Conservation (phyloP, 352 stramenopile genomes). For the Globisporangium lucens region DNA sequence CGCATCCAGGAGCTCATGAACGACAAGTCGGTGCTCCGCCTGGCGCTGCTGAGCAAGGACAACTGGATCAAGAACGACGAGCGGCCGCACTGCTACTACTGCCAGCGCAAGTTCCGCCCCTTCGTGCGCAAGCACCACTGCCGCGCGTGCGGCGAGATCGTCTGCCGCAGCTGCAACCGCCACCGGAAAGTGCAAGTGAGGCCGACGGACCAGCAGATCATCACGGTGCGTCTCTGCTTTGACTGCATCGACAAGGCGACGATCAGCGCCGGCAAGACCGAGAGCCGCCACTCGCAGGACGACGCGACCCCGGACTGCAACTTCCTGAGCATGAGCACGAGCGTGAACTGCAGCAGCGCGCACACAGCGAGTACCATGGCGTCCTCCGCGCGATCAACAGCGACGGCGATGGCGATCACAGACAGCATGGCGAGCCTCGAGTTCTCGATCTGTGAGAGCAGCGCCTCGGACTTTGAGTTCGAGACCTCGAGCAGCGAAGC, state of each 20-base stretch:
- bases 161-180: constrained; percentile 72
- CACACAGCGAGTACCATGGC: constrained; percentile 30
- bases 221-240: constrained; percentile 64
- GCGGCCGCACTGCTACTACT: constrained; percentile 75
- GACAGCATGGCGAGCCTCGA: constrained; percentile 20
- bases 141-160: constrained; percentile 72
- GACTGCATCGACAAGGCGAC: constrained; percentile 77
- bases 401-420: neutral
- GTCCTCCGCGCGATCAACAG: constrained; percentile 21
- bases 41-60: constrained; percentile 51
- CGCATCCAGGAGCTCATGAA: constrained; percentile 53
- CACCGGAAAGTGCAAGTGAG: constrained; percentile 50
- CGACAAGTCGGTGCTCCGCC: constrained; percentile 51
- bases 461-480: constrained; percentile 22
- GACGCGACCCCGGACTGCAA: constrained; percentile 11
- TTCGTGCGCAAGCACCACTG: constrained; percentile 82
- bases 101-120: constrained; percentile 66
- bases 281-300: constrained; percentile 13
- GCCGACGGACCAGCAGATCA: constrained; percentile 21
- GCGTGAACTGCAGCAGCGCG: constrained; percentile 25
- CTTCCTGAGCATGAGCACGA: constrained; percentile 22
- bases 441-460: constrained; percentile 31
- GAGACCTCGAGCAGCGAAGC: constrained; percentile 30
- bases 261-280: constrained; percentile 25
- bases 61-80: constrained; percentile 78